Evolutionary conservation across 805 yeast species (phyloP), one percentile per base, ranked within the genome.

Genomic region (Hagleromyces aurorensis): DNA sequence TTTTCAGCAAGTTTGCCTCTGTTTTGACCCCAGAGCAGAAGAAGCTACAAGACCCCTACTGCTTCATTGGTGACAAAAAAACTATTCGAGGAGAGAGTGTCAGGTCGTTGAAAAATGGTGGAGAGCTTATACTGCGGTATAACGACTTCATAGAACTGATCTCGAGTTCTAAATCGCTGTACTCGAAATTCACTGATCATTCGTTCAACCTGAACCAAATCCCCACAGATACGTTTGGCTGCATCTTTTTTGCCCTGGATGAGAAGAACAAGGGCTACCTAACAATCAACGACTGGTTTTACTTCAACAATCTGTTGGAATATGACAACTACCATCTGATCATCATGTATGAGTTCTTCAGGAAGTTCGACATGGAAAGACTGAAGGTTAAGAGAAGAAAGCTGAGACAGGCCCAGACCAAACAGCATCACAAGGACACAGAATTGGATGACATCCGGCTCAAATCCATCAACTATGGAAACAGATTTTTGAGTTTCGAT

Each of bases 231-330:
- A 68, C 80, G 4, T 74, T 73, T 53, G 81, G 80, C 5, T 67
- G 87, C 37, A 73, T 89, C 27, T 89, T 81, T 51, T 64, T 80
- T 33, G 75, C 85, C 16, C 84, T 94, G 10, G 97, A 89, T 59
- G 72, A 72, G 35, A 65, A 68, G 21, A 64, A 67, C 33, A 72
- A 73, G 41, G 96, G 96, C 6, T 75, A 67, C 36, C 65, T 84
- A 28, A 67, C 72, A 16, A 62, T 75, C 28, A 54, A 63, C 15
- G 96, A 89, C 51, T 89, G 94, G 80, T 59, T 72, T 29, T 67
- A 69, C 23, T 82, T 89, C 51, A 75, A 81, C 45, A 65, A 69
- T 37, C 42, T 69, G 24, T 57, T 74, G 30, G 67, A 65, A 38
- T 65, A 70, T 33, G 55, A 63, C 33, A 60, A 67, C 31, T 68